Conservation (phyloP, 192 early-diverging fungal species). For the Rhizophlyctis rosea region DNA sequence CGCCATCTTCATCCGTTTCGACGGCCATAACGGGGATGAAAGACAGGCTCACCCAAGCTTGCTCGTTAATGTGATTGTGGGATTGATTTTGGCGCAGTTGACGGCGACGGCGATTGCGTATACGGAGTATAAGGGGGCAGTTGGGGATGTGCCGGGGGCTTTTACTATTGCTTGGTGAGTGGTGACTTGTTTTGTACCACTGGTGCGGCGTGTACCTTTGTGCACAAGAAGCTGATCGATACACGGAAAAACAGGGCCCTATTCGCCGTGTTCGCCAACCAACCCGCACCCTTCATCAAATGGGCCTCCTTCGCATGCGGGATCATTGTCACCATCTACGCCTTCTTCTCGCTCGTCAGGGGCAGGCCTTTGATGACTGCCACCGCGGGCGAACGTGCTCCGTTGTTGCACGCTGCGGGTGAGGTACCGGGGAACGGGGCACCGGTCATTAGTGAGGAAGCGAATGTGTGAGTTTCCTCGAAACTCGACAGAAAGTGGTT, state of each 20-base stretch:
- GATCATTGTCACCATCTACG: background rate
- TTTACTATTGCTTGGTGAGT: conserved; percentile 54
- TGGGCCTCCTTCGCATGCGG: background rate
- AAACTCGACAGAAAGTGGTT: too few relatives aligned
- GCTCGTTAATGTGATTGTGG: conserved; percentile 31
- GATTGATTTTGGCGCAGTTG: conserved; percentile 50
- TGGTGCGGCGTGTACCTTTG: background rate
- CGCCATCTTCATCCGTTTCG: conserved; percentile 29
- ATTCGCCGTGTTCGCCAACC: background rate
- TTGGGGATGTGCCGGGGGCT: conserved; percentile 61
- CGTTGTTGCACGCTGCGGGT: too few relatives aligned
- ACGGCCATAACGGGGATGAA: background rate
- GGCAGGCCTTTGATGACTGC: too few relatives aligned
- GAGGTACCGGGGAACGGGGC: too few relatives aligned
- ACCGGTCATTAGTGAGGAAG: too few relatives aligned
- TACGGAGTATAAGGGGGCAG: conserved; percentile 40
- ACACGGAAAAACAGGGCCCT: background rate
- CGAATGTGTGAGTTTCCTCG: too few relatives aligned
- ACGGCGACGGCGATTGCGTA: conserved; percentile 55
- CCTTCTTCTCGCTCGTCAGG: too few relatives aligned
- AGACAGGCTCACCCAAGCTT: background rate
- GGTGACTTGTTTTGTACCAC: background rate
- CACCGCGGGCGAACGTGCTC: too few relatives aligned
- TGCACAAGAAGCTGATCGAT: background rate
- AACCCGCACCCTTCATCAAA: background rate